Percentiles rank a stretch among this genome's conserved stretches.
Evolutionary conservation across 2,329 filamentous ascomycete species (phyloP).

Genomic region (Colletotrichum higginsianum): DNA sequence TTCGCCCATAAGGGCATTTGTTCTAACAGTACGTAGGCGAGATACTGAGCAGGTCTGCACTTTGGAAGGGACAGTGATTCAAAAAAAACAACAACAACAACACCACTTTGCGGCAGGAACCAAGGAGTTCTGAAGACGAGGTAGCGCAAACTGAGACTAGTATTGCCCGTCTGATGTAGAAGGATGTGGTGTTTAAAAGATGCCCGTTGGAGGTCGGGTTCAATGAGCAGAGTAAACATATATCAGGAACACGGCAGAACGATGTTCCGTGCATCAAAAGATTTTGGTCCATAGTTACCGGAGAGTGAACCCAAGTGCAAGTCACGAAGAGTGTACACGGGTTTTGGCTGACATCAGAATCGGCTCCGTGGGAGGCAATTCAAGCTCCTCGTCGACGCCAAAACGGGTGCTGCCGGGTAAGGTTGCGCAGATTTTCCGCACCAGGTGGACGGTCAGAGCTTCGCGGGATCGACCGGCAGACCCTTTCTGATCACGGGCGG

Average conservation of each 20-base stretch:
- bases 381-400: not conserved
- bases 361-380: not conserved
- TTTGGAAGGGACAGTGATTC: not conserved
- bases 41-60: not conserved
- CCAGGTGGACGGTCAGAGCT: slow-evolving; percentile 1
- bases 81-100: too few species aligned
- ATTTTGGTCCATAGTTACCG: not conserved
- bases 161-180: not conserved
- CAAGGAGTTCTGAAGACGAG: not conserved
- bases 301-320: not conserved
- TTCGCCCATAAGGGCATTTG: too few species aligned
- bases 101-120: not conserved
- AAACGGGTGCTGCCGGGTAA: not conserved
- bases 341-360: not conserved
- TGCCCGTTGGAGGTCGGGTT: not conserved
- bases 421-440: not conserved
- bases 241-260: not conserved
- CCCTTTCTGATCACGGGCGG: slow-evolving; percentile 2
- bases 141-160: not conserved
- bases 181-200: not conserved
- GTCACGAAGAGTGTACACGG: not conserved
- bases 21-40: not conserved
- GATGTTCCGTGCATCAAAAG: not conserved
- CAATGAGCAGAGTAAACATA: not conserved
- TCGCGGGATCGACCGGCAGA: slow-evolving; percentile 10